These are phyloP conservation scores for Zasmidium citrigriseum DNA, from an alignment of 2,329 filamentous ascomycete species.

Conservation along the genomic window DNA sequence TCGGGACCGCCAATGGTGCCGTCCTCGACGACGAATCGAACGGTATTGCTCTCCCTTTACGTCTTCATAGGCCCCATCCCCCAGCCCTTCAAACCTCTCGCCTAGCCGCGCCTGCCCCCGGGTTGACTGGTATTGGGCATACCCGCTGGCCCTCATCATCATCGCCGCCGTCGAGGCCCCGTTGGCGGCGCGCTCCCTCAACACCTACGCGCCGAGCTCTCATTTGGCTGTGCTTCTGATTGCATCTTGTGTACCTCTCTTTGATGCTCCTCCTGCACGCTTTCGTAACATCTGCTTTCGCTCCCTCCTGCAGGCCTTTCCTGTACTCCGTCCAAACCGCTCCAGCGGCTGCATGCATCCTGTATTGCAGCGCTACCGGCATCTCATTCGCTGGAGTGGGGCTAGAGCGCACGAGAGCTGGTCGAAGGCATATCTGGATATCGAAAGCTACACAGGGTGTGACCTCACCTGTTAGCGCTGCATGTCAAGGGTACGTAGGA, in stretches of 20 bases:
- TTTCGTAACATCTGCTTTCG: constrained; percentile 24
- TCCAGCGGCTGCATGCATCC: constrained; percentile 46
- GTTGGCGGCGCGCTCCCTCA: constrained; percentile 12
- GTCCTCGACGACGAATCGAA: constrained; percentile 30
- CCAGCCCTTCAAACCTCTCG: constrained; percentile 31
- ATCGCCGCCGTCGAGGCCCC: constrained; percentile 4
- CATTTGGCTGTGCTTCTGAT: constrained; percentile 29
- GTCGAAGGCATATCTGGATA: constrained; percentile 18
- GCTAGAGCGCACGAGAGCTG: constrained; percentile 29
- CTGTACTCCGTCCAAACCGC: constrained; percentile 19
- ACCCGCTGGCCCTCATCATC: constrained; percentile 18
- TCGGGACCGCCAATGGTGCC: constrained; percentile 23
- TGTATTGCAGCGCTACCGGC: constrained; percentile 24
- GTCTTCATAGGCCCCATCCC: constrained; percentile 30
- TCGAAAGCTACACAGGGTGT: constrained; percentile 25
- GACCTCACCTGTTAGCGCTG: constrained; percentile 33
- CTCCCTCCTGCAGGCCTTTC: constrained; percentile 25
- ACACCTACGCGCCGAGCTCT: constrained; percentile 32
- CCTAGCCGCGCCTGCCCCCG: constrained; percentile 29
- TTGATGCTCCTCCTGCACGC: constrained; percentile 22
- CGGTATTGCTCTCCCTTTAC: constrained; percentile 16
- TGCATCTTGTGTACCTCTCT: constrained; percentile 20
- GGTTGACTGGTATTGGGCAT: constrained; percentile 15
- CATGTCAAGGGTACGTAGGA: constrained; percentile 35
- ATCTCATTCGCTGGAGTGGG: constrained; percentile 26